Evolutionary conservation across 2,329 filamentous ascomycete genomes (phyloP), one percentile per base, ranked within the genome.

Genomic region (Alternaria sp.): DNA sequence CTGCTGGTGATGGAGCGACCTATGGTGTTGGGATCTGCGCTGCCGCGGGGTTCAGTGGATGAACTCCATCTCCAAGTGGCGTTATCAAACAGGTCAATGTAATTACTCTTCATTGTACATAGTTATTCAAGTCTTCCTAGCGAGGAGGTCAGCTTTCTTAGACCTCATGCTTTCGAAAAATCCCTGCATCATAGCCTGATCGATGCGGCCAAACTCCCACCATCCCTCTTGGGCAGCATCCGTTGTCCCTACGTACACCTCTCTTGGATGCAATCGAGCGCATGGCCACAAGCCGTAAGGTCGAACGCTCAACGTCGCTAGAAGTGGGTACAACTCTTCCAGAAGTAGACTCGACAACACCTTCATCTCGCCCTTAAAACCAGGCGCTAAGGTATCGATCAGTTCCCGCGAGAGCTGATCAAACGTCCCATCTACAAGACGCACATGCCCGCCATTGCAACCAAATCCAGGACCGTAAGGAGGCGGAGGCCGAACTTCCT

Each of bases 181-280:
- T 2, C 36, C 41, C 12, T 26, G 14, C 32, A 36, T 36, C 49
- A 56, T 28, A 2, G 39, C 26, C 34, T 5, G 43, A 51, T 62
- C 55, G 12, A 59, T 57, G 12, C 55, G 48, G 16, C 32, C 20
- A 22, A 56, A 60, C 44, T 67, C 65, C 60, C 63, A 67, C 61
- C 58, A 63, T 6, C 30, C 26, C 39, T 65, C 65, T 26, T 67
- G 63, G 14, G 36, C 14, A 20, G n/a, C 20, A 14, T 61, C 49
- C 42, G 61, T 64, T 39, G 53, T 62, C 16, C 65, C 65, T 5
- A 66, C 63, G 53, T 66, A 68, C 16, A 64, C 59, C 39, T 55
- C 52, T 11, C 48, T 57, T 22, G 65, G 61, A 56, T 68, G 65
- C 44, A 61, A 5, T 20, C 64, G 54, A 5, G 63, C 65, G 12